Evolutionary conservation across 768 basidiomycete genomes (phyloP), one percentile per base, ranked within the genome.

Genomic region (Boletus tomentosulus): DNA sequence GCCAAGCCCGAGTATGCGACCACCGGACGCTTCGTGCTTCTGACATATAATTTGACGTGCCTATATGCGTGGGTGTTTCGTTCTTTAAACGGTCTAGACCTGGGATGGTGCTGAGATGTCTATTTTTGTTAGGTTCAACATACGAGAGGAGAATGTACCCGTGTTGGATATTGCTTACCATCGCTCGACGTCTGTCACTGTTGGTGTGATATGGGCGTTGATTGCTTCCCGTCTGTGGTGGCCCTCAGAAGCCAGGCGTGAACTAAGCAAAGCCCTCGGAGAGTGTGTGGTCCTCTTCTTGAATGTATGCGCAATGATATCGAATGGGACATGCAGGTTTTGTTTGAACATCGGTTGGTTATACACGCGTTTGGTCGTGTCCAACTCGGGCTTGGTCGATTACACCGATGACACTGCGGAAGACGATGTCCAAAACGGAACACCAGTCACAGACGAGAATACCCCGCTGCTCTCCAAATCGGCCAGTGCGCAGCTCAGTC

Each of bases 271-370:
- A 56, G 86, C 84, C 0, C 77, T 98, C 6, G 87, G 92, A 73
- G 94, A 98, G 92, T 96, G 53, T 57, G 85, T 73, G 10, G 3
- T 12, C 46, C 31, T 12, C 11, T 41, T 27, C 35, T 44, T 48
- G 31, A 63, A 13, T 9, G 37, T 35, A 19, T 48, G 27, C 46
- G 37, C 25, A 16, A 11, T 33, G 31, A 33, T 12, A 4, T 12
- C 19, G 19, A 19, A 19, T 19, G 12, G 10, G 5, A 64, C 33
- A 16, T 24, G 9, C 57, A 96, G 94, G 59, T 94, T 96, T 68
- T 95, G 92, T 62, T 71, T 97, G 56, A 93, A 98, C 62, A 81
- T 95, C 3, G 93, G 94, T 3, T 97, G 94, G 86, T 76, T 98
- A 42, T 99, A 98, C 70, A 94, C 92, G 1, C 88, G 88, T 13